Conservation (phyloP, 495 filamentous ascomycete genomes). For the Tricharina praecox region DNA sequence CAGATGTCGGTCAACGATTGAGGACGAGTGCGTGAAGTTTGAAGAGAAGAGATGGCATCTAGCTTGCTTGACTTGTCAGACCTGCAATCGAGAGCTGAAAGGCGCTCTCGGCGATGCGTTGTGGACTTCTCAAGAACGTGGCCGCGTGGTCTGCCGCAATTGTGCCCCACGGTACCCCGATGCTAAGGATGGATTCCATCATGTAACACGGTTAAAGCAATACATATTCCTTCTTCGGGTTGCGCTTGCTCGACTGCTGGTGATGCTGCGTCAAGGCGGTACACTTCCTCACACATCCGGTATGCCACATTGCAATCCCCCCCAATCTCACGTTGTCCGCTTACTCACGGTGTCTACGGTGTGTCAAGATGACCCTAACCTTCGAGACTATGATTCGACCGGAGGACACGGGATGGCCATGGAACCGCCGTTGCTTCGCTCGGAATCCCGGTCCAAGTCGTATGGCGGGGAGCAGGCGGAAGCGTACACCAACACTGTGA, state of each 20-base stretch:
- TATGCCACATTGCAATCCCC: no score
- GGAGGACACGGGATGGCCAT: slow-evolving; percentile 41
- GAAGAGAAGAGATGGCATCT: slow-evolving; percentile 69
- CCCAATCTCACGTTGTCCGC: no score
- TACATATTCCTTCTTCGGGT: slow-evolving; percentile 86
- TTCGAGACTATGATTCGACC: slow-evolving; percentile 47
- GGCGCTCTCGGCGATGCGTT: slow-evolving; percentile 44
- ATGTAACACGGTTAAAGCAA: slow-evolving; percentile 70
- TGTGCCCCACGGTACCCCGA: slow-evolving; percentile 42
- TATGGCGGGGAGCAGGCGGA: slow-evolving; percentile 45
- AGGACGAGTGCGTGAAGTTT: slow-evolving; percentile 69
- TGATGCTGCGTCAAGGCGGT: slow-evolving; percentile 66
- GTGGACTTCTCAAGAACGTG: slow-evolving; percentile 43
- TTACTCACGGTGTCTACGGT: slow-evolving; percentile 1
- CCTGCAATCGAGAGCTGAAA: slow-evolving; percentile 57
- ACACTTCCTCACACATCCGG: slow-evolving; percentile 58
- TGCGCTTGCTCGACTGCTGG: slow-evolving; percentile 74
- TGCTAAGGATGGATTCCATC: slow-evolving; percentile 39
- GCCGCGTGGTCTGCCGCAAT: slow-evolving; percentile 48
- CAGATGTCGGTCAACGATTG: slow-evolving; percentile 68
- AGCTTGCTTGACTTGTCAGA: slow-evolving; percentile 56
- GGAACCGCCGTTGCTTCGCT: slow-evolving; percentile 37
- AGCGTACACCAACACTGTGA: slow-evolving; percentile 87
- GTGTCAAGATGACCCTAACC: slow-evolving; percentile 49
- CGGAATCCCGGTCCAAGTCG: slow-evolving; percentile 56